Percentiles rank a stretch among this genome's conserved stretches.
These are phyloP conservation scores for Lentinula guzmanii DNA, from an alignment of 768 basidiomycete species.

Conservation along the genomic window DNA sequence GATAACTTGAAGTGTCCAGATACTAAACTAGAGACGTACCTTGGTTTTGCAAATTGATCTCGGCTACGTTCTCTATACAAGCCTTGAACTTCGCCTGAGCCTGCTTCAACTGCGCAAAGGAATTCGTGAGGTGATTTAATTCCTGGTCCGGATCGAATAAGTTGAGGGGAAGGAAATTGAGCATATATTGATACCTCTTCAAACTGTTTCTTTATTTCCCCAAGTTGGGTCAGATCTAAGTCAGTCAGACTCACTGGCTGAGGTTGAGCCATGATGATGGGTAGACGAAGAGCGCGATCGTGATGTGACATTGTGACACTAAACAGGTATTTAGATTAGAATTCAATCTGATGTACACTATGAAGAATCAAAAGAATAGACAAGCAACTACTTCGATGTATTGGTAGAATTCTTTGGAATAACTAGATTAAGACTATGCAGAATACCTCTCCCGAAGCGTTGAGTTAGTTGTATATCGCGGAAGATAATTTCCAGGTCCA, in stretches of 20 bases:
- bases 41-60: slow-evolving; percentile 68
- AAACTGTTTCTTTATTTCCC: slow-evolving; percentile 85
- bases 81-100: slow-evolving; percentile 90
- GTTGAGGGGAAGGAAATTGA: not conserved
- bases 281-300: not conserved
- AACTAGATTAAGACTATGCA: too few species aligned
- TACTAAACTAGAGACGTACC: slow-evolving; percentile 25
- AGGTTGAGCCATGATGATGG: slow-evolving; percentile 31
- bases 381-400: too few species aligned
- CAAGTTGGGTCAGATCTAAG: slow-evolving; percentile 79
- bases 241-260: slow-evolving; percentile 79
- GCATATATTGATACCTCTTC: slow-evolving; percentile 64
- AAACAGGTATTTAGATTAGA: too few species aligned
- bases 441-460: too few species aligned
- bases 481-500: too few species aligned
- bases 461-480: too few species aligned
- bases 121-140: slow-evolving; percentile 84
- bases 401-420: too few species aligned
- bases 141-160: slow-evolving; percentile 46
- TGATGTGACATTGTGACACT: too few species aligned
- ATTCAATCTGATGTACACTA: too few species aligned
- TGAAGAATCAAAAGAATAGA: too few species aligned
- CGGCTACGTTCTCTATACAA: slow-evolving; percentile 75
- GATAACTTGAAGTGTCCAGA: not conserved
- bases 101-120: slow-evolving; percentile 87